Base-by-base conservation (phyloP, 768 basidiomycete species). In the Hericium alpestre region DNA sequence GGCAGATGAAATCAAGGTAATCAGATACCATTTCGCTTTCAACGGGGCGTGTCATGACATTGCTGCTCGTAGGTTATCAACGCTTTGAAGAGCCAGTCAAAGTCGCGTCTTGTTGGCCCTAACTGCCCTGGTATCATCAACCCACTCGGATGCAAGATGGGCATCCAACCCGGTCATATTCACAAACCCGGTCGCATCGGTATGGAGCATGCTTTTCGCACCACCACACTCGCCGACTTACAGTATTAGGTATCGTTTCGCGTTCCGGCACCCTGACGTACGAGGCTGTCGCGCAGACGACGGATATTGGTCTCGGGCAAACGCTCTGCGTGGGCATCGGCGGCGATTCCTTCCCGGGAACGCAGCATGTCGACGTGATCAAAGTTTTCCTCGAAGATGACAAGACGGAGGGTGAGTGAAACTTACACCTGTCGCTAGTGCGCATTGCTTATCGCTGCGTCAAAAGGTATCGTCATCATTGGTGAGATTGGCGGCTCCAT, bases 61-160 rank as follows among this genome's bases (percentile, higher is more conserved):
- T 27, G 12, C 27, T 1, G 53, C 22, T 38, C 32, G 47, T 55
- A 93, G 91, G 88, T 99, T 59, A 84, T 88, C 77, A 89, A 95
- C 67, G 96, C 93, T 12, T 81, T 99, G 64, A 92, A 90, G 71
- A 84, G 83, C 67, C 96, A 99, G 72, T 93, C 86, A 54, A 91
- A 87, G 65, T 94, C 92, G 59, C 87, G 96, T 65, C 87, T 99
- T 64, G 91, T 99, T 52, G 96, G 96, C 18, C 96, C 96, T 41
- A 99, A 99, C 73, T 99, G 96, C 73, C 96, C 96, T 1, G 96
- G 96, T 68, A 86, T 99, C 65, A 97, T 98, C 67, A 94, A 95
- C 67, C 94, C 95, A 16, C 77, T 87, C 41, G 95, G 95, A 20
- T 99, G 96, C 79, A 98, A 98, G 78, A 97, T 99, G 84, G 96